Percentiles rank a stretch among this genome's conserved stretches.
These are phyloP conservation scores for Saccharomycopsis lassenensis DNA, from an alignment of 805 yeast genomes.

Conservation along the genomic window DNA sequence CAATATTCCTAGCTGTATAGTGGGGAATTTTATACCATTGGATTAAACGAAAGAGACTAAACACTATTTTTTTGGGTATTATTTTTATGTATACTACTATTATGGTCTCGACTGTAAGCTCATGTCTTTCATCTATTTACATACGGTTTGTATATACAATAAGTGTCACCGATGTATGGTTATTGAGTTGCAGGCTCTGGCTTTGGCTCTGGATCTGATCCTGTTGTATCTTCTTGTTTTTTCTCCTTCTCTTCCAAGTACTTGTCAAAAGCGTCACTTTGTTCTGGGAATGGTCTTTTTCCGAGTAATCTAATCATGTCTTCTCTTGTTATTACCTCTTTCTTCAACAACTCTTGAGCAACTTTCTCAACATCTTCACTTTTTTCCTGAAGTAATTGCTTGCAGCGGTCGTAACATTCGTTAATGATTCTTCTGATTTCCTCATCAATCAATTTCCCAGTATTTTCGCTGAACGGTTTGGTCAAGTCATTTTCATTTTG, in stretches of 20 bases:
- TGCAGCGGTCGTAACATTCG: conserved; percentile 67
- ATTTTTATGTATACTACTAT: too few species aligned
- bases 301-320: conserved; percentile 89
- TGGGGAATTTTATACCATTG: conserved; percentile 89
- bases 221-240: conserved; percentile 7
- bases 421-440: conserved; percentile 74
- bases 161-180: too few species aligned
- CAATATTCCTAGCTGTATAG: conserved; percentile 91
- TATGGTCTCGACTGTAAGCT: too few species aligned
- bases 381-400: conserved; percentile 54
- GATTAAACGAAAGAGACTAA: too few species aligned
- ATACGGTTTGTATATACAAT: too few species aligned
- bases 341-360: conserved; percentile 74
- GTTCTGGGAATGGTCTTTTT: conserved; percentile 83
- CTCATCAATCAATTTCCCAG: conserved; percentile 67
- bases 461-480: conserved; percentile 84
- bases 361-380: conserved; percentile 69
- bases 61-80: too few species aligned
- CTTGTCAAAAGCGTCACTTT: conserved; percentile 83
- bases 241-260: conserved; percentile 34
- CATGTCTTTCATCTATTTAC: too few species aligned
- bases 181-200: too few species aligned
- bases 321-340: conserved; percentile 87
- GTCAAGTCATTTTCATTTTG: conserved; percentile 56
- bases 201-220: too few species aligned